phyloP scores from a whole-genome alignment of 805 yeast species.

The Vanderwaltozyma verrucispora region DNA sequence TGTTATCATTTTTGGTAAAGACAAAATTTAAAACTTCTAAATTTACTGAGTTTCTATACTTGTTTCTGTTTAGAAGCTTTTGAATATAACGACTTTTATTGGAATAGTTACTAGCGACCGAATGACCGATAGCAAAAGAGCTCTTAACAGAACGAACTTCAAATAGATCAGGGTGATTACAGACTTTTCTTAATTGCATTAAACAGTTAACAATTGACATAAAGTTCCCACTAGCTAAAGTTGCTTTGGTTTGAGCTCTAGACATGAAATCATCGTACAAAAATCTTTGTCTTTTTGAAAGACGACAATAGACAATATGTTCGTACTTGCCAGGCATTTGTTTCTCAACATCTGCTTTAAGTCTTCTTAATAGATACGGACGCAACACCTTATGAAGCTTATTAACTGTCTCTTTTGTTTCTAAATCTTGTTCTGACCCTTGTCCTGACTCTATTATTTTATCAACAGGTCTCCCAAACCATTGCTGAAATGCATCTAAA shows the following conservation, averaged over 20 bases:
- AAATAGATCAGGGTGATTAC: constrained; percentile 93
- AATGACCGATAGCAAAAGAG: constrained; percentile 64
- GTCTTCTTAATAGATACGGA: constrained; percentile 82
- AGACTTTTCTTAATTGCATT: constrained; percentile 95
- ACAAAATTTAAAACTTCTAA: constrained; percentile 51
- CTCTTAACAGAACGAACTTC: constrained; percentile 94
- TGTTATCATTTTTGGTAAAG: constrained; percentile 37
- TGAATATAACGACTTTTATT: constrained; percentile 33
- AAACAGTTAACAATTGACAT: constrained; percentile 90
- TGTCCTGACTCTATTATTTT: constrained; percentile 60
- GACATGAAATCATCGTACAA: constrained; percentile 96
- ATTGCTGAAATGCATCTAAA: constrained; percentile 88
- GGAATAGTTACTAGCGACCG: constrained; percentile 45
- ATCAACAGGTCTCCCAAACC: constrained; percentile 99
- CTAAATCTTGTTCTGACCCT: constrained; percentile 52
- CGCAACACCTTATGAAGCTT: constrained; percentile 88
- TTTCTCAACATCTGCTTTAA: constrained; percentile 93
- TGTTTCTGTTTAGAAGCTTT: constrained; percentile 12
- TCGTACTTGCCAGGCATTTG: constrained; percentile 99
- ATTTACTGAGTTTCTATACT: constrained; percentile 28
- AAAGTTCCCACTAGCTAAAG: constrained; percentile 89
- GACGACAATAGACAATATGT: constrained; percentile 83
- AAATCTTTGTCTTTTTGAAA: constrained; percentile 85
- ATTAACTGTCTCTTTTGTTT: constrained; percentile 74
- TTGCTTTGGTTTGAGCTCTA: constrained; percentile 88